These are phyloP conservation scores for Fistulinella cinereoalba DNA, from an alignment of 1,284 basidiomycete species.

Conservation along the genomic window DNA sequence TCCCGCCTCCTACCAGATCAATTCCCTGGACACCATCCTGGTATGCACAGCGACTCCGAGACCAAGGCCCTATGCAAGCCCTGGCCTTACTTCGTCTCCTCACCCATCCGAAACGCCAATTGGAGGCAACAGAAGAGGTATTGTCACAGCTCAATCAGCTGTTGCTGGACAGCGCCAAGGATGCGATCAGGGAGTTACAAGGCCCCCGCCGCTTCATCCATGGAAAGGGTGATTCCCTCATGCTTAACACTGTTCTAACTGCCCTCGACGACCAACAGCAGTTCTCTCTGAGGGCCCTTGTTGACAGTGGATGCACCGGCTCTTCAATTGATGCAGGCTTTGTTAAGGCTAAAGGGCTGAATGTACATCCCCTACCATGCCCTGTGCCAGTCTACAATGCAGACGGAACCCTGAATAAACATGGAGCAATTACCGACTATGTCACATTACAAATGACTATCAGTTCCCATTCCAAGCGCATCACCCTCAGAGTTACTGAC, in stretches of 20 bases:
- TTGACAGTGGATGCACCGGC: conserved; percentile 25
- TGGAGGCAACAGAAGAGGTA: neutral
- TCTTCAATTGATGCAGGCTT: conserved; percentile 21
- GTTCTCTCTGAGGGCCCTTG: neutral
- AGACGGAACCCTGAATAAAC: conserved; percentile 15
- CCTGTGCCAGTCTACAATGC: conserved; percentile 27
- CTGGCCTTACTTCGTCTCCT: neutral
- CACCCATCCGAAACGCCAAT: neutral
- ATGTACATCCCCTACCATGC: conserved; percentile 4
- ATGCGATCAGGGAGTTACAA: too few relatives aligned
- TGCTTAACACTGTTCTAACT: neutral
- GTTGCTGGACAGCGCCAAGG: neutral
- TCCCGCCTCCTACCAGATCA: too few relatives aligned
- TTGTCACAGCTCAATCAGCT: neutral
- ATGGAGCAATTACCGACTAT: conserved; percentile 13
- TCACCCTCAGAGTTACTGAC: neutral
- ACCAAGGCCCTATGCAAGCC: neutral
- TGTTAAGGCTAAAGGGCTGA: conserved; percentile 13
- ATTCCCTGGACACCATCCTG: neutral
- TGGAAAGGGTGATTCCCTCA: neutral
- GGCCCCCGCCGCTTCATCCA: too few relatives aligned
- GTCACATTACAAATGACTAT: neutral
- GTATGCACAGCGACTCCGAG: neutral
- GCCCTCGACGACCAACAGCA: conserved; percentile 3
- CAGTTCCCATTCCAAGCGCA: neutral